Percentiles rank a stretch among this genome's conserved stretches.
Evolutionary conservation across 331 rosid species (phyloP).

Genomic region (Acacia concinna): DNA sequence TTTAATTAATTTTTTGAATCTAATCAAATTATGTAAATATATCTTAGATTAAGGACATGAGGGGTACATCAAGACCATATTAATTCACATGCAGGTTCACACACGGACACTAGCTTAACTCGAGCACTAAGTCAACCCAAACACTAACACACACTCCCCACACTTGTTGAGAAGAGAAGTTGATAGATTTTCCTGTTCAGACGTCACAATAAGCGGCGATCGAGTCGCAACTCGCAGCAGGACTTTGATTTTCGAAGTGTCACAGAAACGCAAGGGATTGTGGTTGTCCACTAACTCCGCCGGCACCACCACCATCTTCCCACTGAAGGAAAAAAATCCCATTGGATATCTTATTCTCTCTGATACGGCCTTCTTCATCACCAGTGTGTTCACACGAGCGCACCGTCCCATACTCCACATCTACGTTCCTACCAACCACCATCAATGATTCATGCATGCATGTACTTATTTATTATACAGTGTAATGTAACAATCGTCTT

Average conservation of each 20-base stretch:
- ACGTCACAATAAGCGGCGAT: constrained; percentile 36
- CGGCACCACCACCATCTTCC: constrained; percentile 25
- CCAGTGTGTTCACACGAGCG: constrained; percentile 41
- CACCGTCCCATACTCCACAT: constrained; percentile 49
- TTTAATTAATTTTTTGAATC: too few species aligned
- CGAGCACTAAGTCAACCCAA: neutral
- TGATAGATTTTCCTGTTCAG: neutral
- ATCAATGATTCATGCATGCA: neutral
- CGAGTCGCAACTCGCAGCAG: constrained; percentile 4
- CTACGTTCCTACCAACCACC: neutral
- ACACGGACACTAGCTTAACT: neutral
- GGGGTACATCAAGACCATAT: neutral
- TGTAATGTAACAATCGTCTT: neutral
- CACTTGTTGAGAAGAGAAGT: neutral
- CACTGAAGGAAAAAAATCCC: constrained; percentile 37
- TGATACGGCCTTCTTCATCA: constrained; percentile 38
- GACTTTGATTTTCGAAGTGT: constrained; percentile 18
- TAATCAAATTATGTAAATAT: too few species aligned
- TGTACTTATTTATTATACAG: constrained; percentile 18
- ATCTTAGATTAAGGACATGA: too few species aligned
- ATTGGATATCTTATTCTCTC: constrained; percentile 29
- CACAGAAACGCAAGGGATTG: constrained; percentile 36
- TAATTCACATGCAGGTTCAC: neutral
- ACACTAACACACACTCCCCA: neutral
- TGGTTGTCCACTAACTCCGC: constrained; percentile 37